These are phyloP conservation scores for Boletales sp. DNA, from an alignment of 768 basidiomycete genomes.

Conservation along the genomic window DNA sequence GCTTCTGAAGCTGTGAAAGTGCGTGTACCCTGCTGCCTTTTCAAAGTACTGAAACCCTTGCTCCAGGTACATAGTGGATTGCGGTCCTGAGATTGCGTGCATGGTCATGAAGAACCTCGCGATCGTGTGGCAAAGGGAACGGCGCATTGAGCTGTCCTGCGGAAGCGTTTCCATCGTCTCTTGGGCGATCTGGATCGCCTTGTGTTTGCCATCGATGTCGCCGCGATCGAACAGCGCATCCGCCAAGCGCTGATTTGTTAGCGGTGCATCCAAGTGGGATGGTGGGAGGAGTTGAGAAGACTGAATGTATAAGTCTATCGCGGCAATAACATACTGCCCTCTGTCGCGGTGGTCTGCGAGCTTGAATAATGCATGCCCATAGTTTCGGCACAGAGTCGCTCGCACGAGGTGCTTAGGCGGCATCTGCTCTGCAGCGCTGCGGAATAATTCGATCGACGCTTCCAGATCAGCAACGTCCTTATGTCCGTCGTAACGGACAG, in stretches of 20 bases:
- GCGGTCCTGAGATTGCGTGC: not conserved
- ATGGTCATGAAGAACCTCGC: not conserved
- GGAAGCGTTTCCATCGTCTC: constrained; percentile 1
- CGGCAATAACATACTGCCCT: constrained; percentile 3
- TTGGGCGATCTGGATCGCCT: not conserved
- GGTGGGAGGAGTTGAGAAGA: constrained; percentile 6
- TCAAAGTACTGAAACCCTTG: constrained; percentile 9
- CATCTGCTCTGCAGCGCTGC: constrained; percentile 4
- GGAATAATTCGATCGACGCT: constrained; percentile 12
- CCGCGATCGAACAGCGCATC: constrained; percentile 3
- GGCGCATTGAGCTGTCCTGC: constrained; percentile 1
- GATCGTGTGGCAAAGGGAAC: not conserved
- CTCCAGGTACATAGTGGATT: constrained; percentile 5
- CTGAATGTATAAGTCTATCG: constrained; percentile 8
- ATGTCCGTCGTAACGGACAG: constrained; percentile 3
- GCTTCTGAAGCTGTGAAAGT: constrained; percentile 1
- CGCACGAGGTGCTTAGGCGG: constrained; percentile 10
- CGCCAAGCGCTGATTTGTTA: not conserved
- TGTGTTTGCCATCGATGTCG: not conserved
- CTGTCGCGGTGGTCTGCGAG: constrained; percentile 2
- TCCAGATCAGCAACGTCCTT: constrained; percentile 11
- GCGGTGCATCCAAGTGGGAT: constrained; percentile 8
- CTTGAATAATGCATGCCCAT: constrained; percentile 9
- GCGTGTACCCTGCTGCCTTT: constrained; percentile 9
- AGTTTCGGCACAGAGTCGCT: constrained; percentile 3